Base-by-base conservation (phyloP, 371 early-diverging fungal species). In the Capniomyces stellatus region DNA sequence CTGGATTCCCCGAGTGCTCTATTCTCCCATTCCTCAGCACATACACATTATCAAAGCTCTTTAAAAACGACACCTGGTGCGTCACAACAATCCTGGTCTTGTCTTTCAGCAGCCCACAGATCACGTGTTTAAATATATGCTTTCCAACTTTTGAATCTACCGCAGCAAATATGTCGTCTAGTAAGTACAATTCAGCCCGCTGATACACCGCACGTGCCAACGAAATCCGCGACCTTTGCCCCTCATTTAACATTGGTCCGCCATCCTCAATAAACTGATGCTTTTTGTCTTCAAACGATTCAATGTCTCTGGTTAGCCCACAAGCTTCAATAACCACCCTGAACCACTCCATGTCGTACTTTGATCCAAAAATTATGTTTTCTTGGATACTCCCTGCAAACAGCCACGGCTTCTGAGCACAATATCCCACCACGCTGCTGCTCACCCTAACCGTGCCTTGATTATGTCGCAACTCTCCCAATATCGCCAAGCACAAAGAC, bases 401-500 rank as follows among this genome's bases (percentile, higher is more conserved):
- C 25, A 82, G 70, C 80, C 79, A 81, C 0, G 82, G 75, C 15
- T 29, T 12, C 49, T 70, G 70, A 1, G 57, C 48, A 1, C 54
- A 59, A 28, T 58, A 70, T 21, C 57, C 63, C 19, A 66, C 74
- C 6, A 35, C 15, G 10, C 10, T 35, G 15, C 15, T 35, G 6
- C 15, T 35, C 6, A 35, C 35, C n/a, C n/a, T n/a, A 4, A 83
- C 78, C 13, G 75, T 64, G 6, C 88, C 85, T 1, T 64, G 51
- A 0, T 64, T 51, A 43, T 80, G 82, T 55, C 83, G 74, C 75
- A 89, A 83, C 57, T 96, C 92, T 41, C 94, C 96, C 22, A 93
- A 69, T 12, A 94, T 59, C 0, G 91, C 83, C 2, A 82, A 75
- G 13, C 89, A 64, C 29, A 92, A 63, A 1, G 90, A 84, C n/a